These are phyloP conservation scores for Solanum pinnatisectum DNA, from an alignment of 257 asterid species.

Conservation along the genomic window DNA sequence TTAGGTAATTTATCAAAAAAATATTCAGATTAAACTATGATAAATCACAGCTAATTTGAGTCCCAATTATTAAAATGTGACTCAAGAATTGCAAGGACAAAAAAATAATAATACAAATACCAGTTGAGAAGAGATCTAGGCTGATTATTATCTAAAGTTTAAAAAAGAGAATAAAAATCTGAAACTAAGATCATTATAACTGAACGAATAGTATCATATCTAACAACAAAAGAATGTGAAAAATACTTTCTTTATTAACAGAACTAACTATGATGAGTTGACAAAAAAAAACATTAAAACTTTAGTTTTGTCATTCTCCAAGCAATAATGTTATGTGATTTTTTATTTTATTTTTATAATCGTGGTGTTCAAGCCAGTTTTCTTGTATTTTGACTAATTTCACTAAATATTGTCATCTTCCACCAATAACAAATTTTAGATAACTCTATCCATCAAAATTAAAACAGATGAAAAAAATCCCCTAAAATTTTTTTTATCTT, in stretches of 20 bases:
- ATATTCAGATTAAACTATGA: background rate
- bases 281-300: background rate
- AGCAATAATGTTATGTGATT: slow-evolving; percentile 7
- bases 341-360: background rate
- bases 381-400: no score
- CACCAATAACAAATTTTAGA: fast-evolving
- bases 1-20: no score
- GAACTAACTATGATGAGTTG: slow-evolving; percentile 13
- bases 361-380: no score
- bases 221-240: slow-evolving; percentile 10
- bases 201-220: slow-evolving; percentile 24
- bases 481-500: no score
- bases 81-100: background rate
- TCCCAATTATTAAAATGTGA: background rate
- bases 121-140: slow-evolving; percentile 4
- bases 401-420: no score
- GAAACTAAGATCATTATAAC: slow-evolving; percentile 10
- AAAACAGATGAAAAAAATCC: no score
- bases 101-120: background rate
- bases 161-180: slow-evolving; percentile 12
- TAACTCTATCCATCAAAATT: no score
- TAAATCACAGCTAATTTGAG: background rate
- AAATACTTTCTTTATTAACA: slow-evolving; percentile 5
- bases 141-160: slow-evolving; percentile 9
- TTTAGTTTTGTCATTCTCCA: background rate